Base-by-base conservation (phyloP, 2,329 filamentous ascomycete species). In the Saccharata proteae region DNA sequence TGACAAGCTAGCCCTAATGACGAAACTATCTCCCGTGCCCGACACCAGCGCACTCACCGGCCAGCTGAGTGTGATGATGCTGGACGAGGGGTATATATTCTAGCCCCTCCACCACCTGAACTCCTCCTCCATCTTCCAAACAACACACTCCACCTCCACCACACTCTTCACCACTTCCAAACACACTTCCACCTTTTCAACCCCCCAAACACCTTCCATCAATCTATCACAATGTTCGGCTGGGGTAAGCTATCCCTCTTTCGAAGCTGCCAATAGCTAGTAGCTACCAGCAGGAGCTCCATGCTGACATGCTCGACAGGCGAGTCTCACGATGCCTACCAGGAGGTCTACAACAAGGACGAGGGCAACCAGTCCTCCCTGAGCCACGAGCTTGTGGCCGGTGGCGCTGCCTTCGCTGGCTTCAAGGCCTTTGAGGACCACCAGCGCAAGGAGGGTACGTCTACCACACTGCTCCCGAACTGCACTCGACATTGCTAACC, bases 351-450 rank as follows among this genome's bases (percentile, higher is more conserved):
- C 54, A n/a, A n/a, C n/a, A 54, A 62, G 37, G 52, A 59, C 30
- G 49, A 54, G 24, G 47, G 65, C 37, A 65, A 81, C 59, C 59
- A 81, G 58, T 64, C 68, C 45, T 69, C 69, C 49, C 60, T 81
- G 48, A 69, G 70, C 43, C 81, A 88, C 59, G 80, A 90, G 62
- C 50, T 82, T 28, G 52, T 86, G 34, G 80, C 76, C 41, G 80
- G 80, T 40, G 82, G 74, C 36, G 81, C 80, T 36, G 74, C 77
- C 39, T 88, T 88, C 51, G 77, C 73, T 41, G 82, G 75, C 46
- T 80, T 88, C 70, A 84, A 84, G 66, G 63, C 76, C 14, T 86
- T 76, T 47, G 80, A 86, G 59, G 76, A 85, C 55, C 65, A 71
- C 46, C 78, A 85, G 62, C 76, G 78, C 47, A 64, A 59, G 35